Evolutionary conservation across 495 filamentous ascomycete species (phyloP), one percentile per base, ranked within the genome.

Genomic region (Lineolata rhizophorae): DNA sequence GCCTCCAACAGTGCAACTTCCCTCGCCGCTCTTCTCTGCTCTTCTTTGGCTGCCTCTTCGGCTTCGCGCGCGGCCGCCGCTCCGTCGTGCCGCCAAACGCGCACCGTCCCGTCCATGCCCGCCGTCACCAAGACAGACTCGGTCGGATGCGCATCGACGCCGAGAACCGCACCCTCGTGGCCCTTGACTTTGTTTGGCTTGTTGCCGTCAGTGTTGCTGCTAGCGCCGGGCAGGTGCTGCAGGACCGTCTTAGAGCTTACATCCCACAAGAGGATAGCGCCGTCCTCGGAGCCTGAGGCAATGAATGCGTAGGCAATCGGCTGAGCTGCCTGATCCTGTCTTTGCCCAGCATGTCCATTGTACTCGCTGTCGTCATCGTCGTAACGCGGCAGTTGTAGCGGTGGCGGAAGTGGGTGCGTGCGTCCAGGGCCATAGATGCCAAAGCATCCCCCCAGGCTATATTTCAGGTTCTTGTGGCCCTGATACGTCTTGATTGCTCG

Each of bases 401-500:
- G 5, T 5, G 10, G 10, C 24, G 9, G 5, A 21, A 11, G 5
- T 8, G 15, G 13, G 19, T 33, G 9, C 8, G 6, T 9, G 22
- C 8, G 22, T 26, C 22, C 8, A 6, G 28, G 16, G 17, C 44
- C 46, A 35, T 82, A 70, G 11, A 62, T 48, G 18, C 79, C 82
- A 53, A 93, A 94, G 16, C 70, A 67, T 3, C 84, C 81, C 16
- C 65, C 65, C 17, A 95, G 58, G 37, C 79, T 82, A 55, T 72
- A 93, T 32, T 74, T 77, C 40, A 65, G 60, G 49, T 94, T 95
- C 32, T 60, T 54, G 50, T 95, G 90, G 5, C 90, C 87, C 52
- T 92, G 80, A 60, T 94, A 97, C 15, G 87, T 97, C 62, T 95
- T 97, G 37, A 92, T 71, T 42, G 80, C 81, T 26, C 70, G 61